Evolutionary conservation across 352 stramenopile genomes (phyloP).

Genomic region (Aphanomyces astaci): DNA sequence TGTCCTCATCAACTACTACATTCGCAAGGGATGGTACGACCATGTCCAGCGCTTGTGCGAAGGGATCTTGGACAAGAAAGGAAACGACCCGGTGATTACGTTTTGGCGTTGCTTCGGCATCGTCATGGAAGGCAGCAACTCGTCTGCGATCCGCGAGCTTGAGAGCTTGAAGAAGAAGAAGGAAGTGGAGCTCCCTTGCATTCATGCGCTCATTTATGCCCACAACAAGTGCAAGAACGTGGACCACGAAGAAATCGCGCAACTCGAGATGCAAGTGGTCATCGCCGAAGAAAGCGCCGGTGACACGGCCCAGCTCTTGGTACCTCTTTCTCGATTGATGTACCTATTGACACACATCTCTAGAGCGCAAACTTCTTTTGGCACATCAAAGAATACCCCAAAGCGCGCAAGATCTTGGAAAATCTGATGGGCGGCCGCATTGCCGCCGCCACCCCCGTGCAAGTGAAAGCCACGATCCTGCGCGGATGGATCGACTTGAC

Average conservation of each 20-base stretch:
- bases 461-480: constrained; percentile 48
- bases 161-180: constrained; percentile 73
- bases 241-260: constrained; percentile 67
- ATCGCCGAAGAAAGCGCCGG: constrained; percentile 66
- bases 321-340: background rate
- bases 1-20: constrained; percentile 82
- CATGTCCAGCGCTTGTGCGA: constrained; percentile 79
- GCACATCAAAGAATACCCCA: constrained; percentile 53
- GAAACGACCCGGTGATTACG: constrained; percentile 62
- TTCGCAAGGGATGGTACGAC: constrained; percentile 81
- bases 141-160: constrained; percentile 76
- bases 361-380: constrained; percentile 69
- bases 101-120: constrained; percentile 85
- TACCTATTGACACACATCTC: background rate
- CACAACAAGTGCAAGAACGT: constrained; percentile 71
- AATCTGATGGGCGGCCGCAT: constrained; percentile 33
- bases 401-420: constrained; percentile 65
- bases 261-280: constrained; percentile 68
- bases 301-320: constrained; percentile 45
- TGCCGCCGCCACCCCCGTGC: constrained; percentile 25
- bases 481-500: constrained; percentile 73
- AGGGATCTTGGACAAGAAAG: constrained; percentile 69
- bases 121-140: constrained; percentile 63
- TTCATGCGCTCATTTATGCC: constrained; percentile 69
- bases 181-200: constrained; percentile 69